Evolutionary conservation across 2,329 filamentous ascomycete species (phyloP).

Genomic region (Ilyonectria sp.): DNA sequence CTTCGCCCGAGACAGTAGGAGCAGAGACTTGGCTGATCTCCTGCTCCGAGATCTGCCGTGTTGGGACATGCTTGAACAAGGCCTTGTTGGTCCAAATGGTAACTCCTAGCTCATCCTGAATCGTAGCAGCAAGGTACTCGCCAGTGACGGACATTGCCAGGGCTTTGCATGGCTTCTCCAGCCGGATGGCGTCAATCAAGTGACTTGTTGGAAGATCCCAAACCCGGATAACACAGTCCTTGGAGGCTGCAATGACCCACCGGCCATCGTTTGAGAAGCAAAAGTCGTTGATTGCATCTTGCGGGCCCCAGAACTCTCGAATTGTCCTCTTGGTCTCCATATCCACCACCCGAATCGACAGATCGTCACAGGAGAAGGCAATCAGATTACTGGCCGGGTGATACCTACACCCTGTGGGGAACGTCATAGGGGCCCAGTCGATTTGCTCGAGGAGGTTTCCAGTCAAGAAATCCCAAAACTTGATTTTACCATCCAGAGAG

Average conservation of each 20-base stretch:
- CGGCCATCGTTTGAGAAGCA: conserved; percentile 93
- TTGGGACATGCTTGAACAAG: conserved; percentile 90
- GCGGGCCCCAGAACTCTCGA: conserved; percentile 90
- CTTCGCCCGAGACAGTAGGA: conserved; percentile 87
- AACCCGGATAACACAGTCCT: conserved; percentile 84
- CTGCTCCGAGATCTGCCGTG: conserved; percentile 85
- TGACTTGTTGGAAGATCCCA: conserved; percentile 98
- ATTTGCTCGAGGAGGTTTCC: conserved; percentile 86
- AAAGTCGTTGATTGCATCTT: conserved; percentile 82
- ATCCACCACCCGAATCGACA: conserved; percentile 90
- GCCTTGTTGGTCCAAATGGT: conserved; percentile 96
- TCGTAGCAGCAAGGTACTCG: conserved; percentile 93
- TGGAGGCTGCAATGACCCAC: conserved; percentile 92
- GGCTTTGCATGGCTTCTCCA: conserved; percentile 84
- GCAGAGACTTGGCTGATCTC: conserved; percentile 76
- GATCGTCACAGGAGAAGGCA: conserved; percentile 90
- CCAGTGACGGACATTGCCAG: conserved; percentile 91
- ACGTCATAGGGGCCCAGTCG: conserved; percentile 83
- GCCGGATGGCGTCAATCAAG: conserved; percentile 90
- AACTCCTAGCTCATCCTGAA: conserved; percentile 87
- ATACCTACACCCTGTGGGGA: conserved; percentile 83
- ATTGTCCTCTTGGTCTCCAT: conserved; percentile 92
- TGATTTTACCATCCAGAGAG: conserved; percentile 90
- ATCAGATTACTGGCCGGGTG: conserved; percentile 88
- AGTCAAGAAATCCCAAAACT: conserved; percentile 97